Percentiles rank a stretch among this genome's conserved stretches.
Evolutionary conservation across 805 yeast species (phyloP).

Genomic region (Lachancea kluyveri): DNA sequence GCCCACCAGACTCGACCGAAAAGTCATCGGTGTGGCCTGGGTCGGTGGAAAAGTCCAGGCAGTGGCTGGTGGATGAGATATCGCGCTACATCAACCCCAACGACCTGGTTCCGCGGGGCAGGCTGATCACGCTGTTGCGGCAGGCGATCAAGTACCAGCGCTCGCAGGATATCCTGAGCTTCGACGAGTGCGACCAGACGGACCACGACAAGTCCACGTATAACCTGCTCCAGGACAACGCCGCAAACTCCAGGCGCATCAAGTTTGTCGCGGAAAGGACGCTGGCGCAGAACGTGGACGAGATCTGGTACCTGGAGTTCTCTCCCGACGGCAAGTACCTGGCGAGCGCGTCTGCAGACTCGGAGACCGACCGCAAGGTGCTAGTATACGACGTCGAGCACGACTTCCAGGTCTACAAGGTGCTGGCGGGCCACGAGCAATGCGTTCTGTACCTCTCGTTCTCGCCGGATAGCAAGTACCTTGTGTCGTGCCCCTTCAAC

Average conservation of each 20-base stretch:
- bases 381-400: conserved; percentile 59
- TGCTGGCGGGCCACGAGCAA: conserved; percentile 40
- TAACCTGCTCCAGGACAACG: conserved; percentile 18
- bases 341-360: conserved; percentile 68
- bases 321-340: conserved; percentile 70
- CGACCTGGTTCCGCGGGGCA: conserved; percentile 45
- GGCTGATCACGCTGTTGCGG: conserved; percentile 43
- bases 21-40: conserved; percentile 32
- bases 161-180: conserved; percentile 31
- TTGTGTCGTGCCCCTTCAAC: conserved; percentile 71
- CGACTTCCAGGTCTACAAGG: conserved; percentile 34
- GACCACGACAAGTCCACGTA: conserved; percentile 17
- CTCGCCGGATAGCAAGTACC: conserved; percentile 62
- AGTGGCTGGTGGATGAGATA: conserved; percentile 35
- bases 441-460: conserved; percentile 64
- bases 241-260: conserved; percentile 15
- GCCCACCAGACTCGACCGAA: conserved; percentile 12
- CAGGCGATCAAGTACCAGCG: conserved; percentile 48
- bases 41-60: conserved; percentile 33
- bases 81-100: conserved; percentile 44
- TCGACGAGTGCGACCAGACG: conserved; percentile 18
- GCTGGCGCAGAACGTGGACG: conserved; percentile 48
- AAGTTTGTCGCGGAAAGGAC: conserved; percentile 18
- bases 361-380: conserved; percentile 41
- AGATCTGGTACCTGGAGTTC: conserved; percentile 80